Base-by-base conservation (phyloP, 345 rosid species). In the Acer campestre region DNA sequence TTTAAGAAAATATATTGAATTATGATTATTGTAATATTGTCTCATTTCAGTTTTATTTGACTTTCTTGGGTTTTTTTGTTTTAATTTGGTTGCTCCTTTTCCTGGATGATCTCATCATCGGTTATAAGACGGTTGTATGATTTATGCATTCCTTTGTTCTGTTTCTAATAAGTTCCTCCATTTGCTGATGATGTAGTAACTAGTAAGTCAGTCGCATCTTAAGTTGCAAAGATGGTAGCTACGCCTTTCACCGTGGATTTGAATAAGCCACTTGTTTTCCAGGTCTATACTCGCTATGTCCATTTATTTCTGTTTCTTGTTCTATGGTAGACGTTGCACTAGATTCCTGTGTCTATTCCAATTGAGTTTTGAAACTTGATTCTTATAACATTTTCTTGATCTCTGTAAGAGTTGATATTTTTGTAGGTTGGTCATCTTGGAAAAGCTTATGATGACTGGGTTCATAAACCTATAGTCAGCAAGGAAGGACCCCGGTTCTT, bases 401-500 rank as follows among this genome's bases (percentile, higher is more conserved):
- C 61, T 63, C 29, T 12, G 17, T 29, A 16, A 29, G 3, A 2
- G 16, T 23, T 13, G 10, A 8, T 17, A 6, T 2, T 49, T 48
- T 27, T 58, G 56, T 65, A 88, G 91, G 97, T 92, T 75, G 97
- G 97, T 58, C 88, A 91, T 86, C 97, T 92, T 63, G 93, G 89
- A 82, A 95, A 92, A 80, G 89, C 81, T 42, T 92, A 92, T 76
- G 88, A 92, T 65, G 86, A 89, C 74, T 92, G 95, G 97, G 93
- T 91, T 79, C 95, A 92, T 85, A 87, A 88, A 89, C 95, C 97
- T 68, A 89, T 91, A 44, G 86, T 87, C 40, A 76, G 81, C 86
- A 89, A 82, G 84, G 91, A 88, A 77, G 91, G 93, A 40, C 97
- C 97, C 61, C 87, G 93, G 18, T 91, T 92, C 79, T 92, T 92